A percentile compares a stretch with the other conserved stretches of the same genome.
Conservation (phyloP, 208 protist genomes). For the Wallacemonas sp. region DNA sequence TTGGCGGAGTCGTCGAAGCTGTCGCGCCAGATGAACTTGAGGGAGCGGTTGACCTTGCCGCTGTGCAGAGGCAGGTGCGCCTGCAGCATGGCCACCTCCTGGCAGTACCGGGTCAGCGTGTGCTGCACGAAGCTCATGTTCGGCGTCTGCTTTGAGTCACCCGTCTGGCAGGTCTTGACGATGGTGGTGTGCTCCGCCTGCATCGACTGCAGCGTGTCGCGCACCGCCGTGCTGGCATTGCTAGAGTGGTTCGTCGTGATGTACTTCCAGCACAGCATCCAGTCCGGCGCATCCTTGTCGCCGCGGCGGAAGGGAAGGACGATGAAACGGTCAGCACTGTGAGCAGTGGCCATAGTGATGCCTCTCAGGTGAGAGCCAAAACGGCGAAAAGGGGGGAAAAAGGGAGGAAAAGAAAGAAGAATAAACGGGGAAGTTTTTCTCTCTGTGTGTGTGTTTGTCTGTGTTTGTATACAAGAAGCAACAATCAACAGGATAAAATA, state of each 20-base stretch:
- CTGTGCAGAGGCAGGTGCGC: constrained; percentile 71
- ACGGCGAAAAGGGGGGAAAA: constrained; percentile 4
- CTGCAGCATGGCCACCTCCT: constrained; percentile 72
- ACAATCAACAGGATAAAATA: too few relatives aligned
- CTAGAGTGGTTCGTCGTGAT: constrained; percentile 61
- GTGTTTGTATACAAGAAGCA: too few relatives aligned
- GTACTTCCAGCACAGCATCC: constrained; percentile 66
- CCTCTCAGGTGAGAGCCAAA: too few relatives aligned
- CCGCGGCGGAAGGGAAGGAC: constrained; percentile 67
- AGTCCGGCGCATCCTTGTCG: constrained; percentile 71
- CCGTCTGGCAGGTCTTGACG: constrained; percentile 53
- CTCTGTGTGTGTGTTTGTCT: too few relatives aligned
- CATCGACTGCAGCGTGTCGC: constrained; percentile 71
- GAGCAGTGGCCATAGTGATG: constrained; percentile 30
- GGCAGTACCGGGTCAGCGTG: constrained; percentile 69
- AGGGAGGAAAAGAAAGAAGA: constrained; percentile 11
- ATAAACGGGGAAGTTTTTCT: background rate
- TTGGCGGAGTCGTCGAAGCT: constrained; percentile 69
- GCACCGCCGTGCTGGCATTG: constrained; percentile 58
- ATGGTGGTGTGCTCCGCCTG: constrained; percentile 60
- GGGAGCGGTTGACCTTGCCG: constrained; percentile 49
- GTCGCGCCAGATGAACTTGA: constrained; percentile 68
- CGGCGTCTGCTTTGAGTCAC: constrained; percentile 47
- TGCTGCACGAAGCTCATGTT: constrained; percentile 68
- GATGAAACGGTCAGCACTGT: constrained; percentile 65